These are phyloP conservation scores for Aspergillus sp. DNA, from an alignment of 2,329 filamentous ascomycete species.

Conservation along the genomic window DNA sequence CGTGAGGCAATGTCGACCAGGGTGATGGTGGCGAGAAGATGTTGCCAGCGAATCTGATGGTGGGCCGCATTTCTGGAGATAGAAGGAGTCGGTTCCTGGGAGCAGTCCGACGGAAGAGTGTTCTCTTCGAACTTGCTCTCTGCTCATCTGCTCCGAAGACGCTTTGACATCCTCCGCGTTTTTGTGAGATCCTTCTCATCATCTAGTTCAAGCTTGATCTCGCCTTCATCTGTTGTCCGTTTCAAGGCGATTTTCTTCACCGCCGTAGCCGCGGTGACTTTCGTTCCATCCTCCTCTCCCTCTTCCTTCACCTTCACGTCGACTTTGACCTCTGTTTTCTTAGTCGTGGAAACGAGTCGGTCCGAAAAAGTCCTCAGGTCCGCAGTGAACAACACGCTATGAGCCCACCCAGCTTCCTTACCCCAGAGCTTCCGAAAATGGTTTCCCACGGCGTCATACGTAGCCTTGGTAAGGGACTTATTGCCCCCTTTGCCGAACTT, in stretches of 20 bases:
- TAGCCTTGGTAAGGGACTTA: conserved; percentile 83
- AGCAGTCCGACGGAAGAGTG: not conserved
- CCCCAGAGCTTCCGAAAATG: conserved; percentile 92
- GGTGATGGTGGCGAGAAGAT: too few species aligned
- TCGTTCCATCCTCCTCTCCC: conserved; percentile 27
- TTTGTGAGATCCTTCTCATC: conserved; percentile 27
- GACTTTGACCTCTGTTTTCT: conserved; percentile 34
- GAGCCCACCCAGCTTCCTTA: conserved; percentile 93
- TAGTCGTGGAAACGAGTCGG: conserved; percentile 51
- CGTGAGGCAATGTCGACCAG: too few species aligned
- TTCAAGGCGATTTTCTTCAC: conserved; percentile 29
- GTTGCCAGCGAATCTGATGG: too few species aligned
- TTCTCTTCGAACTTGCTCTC: not conserved
- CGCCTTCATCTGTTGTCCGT: conserved; percentile 28
- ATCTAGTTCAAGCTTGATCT: conserved; percentile 24
- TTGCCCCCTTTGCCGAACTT: conserved; percentile 82
- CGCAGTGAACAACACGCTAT: conserved; percentile 94
- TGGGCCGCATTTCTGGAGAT: not conserved
- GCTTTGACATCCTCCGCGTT: conserved; percentile 37
- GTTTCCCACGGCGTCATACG: conserved; percentile 87
- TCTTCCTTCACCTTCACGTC: conserved; percentile 34
- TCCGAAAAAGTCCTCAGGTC: conserved; percentile 86
- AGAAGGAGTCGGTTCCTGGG: not conserved
- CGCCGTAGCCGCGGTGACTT: conserved; percentile 33
- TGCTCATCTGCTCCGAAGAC: conserved; percentile 29